Evolutionary conservation across 768 basidiomycete species (phyloP).

Genomic region (Russula brevipes): DNA sequence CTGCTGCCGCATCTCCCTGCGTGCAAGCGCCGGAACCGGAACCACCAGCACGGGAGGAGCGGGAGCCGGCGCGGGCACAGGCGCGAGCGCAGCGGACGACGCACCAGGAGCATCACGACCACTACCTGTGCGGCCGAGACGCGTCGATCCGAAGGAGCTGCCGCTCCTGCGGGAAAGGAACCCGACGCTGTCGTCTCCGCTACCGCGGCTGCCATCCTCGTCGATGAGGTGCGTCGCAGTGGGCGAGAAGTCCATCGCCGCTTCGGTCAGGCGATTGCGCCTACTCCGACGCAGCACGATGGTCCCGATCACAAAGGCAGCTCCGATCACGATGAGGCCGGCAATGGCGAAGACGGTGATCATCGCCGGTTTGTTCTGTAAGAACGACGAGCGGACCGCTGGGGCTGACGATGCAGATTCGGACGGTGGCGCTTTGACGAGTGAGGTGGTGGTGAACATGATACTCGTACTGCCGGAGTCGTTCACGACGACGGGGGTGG

Average conservation of each 20-base stretch:
- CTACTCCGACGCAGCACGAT: constrained; percentile 47
- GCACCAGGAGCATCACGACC: neutral
- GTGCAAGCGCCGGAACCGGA: neutral
- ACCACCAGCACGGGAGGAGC: neutral
- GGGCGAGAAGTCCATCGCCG: constrained; percentile 28
- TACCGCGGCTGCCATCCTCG: neutral
- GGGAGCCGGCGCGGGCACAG: neutral
- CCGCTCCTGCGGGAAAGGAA: neutral
- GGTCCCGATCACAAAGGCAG: constrained; percentile 41
- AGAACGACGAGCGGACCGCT: constrained; percentile 39
- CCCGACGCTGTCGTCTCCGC: constrained; percentile 4
- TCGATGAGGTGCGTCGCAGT: neutral
- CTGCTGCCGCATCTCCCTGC: neutral
- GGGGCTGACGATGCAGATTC: constrained; percentile 26
- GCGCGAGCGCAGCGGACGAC: too few species aligned
- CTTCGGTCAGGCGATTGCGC: constrained; percentile 31
- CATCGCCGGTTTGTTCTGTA: constrained; percentile 61
- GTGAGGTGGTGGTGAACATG: constrained; percentile 27
- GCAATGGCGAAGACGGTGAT: constrained; percentile 52
- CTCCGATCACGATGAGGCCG: constrained; percentile 45
- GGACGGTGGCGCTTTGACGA: constrained; percentile 28
- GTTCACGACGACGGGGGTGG: constrained; percentile 2
- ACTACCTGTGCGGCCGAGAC: neutral
- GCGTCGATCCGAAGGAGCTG: neutral
- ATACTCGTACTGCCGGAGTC: constrained; percentile 19